A percentile compares a stretch with the other conserved stretches of the same genome.
phyloP scores from a whole-genome alignment of 129 eudicot species.

The Mikania micrantha region DNA sequence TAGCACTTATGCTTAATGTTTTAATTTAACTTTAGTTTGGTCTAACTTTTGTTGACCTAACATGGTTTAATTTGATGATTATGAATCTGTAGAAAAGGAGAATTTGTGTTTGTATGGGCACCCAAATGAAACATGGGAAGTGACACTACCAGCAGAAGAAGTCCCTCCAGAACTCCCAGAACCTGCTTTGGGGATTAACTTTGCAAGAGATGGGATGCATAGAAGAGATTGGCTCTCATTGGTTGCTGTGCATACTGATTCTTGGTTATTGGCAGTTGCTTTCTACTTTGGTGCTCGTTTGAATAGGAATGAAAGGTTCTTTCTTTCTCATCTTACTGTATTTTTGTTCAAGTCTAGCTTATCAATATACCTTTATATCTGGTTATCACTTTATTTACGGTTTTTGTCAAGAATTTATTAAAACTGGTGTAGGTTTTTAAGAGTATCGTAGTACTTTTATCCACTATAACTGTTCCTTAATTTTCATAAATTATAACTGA shows the following conservation, averaged over 20 bases:
- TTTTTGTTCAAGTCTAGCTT: not conserved
- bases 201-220: slow-evolving; percentile 67
- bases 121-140: slow-evolving; percentile 69
- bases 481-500: not conserved
- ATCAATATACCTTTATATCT: too few relatives aligned
- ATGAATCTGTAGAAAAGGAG: slow-evolving; percentile 39
- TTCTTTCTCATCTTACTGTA: not conserved
- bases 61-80: not conserved
- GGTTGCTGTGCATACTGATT: slow-evolving; percentile 70
- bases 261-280: slow-evolving; percentile 64
- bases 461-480: not conserved
- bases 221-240: slow-evolving; percentile 59
- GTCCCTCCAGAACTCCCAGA: slow-evolving; percentile 74
- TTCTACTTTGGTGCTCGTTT: slow-evolving; percentile 68
- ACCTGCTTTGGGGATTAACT: slow-evolving; percentile 67
- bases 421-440: not conserved
- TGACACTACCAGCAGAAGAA: slow-evolving; percentile 59
- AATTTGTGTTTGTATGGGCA: slow-evolving; percentile 70
- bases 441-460: not conserved
- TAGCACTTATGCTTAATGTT: not conserved
- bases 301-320: slow-evolving; percentile 56
- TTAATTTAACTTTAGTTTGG: not conserved
- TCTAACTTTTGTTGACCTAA: not conserved
- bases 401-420: not conserved
- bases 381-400: not conserved